Base-by-base conservation (phyloP, 768 basidiomycete genomes). In the Pleurotus pulmonarius region DNA sequence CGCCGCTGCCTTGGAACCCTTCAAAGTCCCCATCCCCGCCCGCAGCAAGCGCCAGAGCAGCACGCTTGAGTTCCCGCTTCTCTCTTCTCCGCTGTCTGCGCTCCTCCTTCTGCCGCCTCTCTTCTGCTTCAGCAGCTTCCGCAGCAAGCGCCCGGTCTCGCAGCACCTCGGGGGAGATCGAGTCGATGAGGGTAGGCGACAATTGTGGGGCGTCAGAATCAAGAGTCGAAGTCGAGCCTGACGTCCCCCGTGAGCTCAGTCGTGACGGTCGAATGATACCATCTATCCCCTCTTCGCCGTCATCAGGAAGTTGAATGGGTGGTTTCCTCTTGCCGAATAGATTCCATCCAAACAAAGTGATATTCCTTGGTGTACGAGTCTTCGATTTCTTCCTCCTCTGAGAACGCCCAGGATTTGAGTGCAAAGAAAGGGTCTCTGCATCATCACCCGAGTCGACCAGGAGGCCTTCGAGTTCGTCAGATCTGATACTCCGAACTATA, bases 171-270 rank as follows among this genome's bases (percentile, higher is more conserved):
- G 75, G 72, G 5, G 83, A 77, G 38, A 85, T 62, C 25, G 73
- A 73, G 49, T 75, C 79, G 55, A 90, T 87, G 15, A 77, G 72
- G 8, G 79, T 74, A 5, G 80, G 67, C 49, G 86, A 85, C 12
- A 90, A 71, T 1, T 82, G 82, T 4, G 87, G 81, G 3, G 88
- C 87, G 59, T 90, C 88, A 0, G 85, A 83, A 67, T 90, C 88
- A 43, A 88, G 77, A 4, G 85, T 85, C 24, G 60, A 68, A 46
- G 63, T 63, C 34, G 68, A 61, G 29, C 68, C 40, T 29, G 29
- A 47, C 24, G 46, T 49, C 22, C 56, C 40, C 46, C 52, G 38
- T 26, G 52, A 34, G n/a, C 25, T 7, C 26, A 46, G 25, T 16
- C 52, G 45, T 25, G 45, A 37, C 2, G 44, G 41, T 55, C 44